Percentiles rank a stretch among this genome's conserved stretches.
phyloP scores from a whole-genome alignment of 2,329 filamentous ascomycete species.

The Bipolaris cookei region DNA sequence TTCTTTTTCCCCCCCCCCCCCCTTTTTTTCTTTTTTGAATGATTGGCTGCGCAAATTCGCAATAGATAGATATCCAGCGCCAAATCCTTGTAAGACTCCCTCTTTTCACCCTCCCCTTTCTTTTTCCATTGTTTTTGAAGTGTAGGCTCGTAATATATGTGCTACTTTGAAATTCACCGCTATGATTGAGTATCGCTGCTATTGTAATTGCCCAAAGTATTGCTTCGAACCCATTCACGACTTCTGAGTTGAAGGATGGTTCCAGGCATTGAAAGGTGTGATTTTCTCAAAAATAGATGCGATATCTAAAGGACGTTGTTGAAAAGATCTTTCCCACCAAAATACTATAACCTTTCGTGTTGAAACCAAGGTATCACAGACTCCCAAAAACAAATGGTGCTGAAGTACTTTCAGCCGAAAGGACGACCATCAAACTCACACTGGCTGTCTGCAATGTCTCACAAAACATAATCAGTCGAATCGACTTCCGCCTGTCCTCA shows the following conservation, averaged over 20 bases:
- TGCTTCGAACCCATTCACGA: too few species aligned
- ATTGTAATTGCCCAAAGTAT: too few species aligned
- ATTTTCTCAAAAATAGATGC: neutral
- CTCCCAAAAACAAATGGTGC: neutral
- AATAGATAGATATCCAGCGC: constrained; percentile 7
- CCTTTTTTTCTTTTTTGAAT: neutral
- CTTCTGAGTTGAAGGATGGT: too few species aligned
- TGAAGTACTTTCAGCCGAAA: neutral
- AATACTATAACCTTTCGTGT: neutral
- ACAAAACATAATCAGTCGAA: neutral
- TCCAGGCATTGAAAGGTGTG: too few species aligned
- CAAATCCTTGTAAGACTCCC: neutral
- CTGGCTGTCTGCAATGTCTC: neutral
- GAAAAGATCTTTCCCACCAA: neutral
- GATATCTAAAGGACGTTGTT: neutral
- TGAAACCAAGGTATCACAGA: neutral
- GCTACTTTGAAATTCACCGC: neutral
- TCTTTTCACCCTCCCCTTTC: neutral
- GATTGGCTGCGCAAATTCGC: neutral
- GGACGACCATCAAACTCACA: neutral
- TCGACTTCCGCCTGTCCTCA: too few species aligned
- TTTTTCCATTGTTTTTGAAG: neutral
- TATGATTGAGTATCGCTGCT: neutral
- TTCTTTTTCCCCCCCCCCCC: too few species aligned
- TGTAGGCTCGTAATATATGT: neutral